Conservation (phyloP, 1,139 yeast species). For the Candida anutae region DNA sequence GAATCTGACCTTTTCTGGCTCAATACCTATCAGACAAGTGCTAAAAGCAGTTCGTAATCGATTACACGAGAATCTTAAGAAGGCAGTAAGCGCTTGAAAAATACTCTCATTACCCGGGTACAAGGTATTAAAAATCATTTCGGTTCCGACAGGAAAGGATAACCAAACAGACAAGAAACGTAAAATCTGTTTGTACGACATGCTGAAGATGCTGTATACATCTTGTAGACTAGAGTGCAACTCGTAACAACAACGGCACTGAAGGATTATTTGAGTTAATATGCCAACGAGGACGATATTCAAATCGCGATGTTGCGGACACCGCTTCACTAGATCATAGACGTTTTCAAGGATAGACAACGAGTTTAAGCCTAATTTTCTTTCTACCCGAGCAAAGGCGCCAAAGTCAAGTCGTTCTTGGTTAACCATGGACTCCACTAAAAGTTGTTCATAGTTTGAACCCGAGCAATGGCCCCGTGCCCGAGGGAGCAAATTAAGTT, state of each 20-base stretch:
- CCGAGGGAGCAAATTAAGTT: conserved; percentile 4
- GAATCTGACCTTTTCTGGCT: too few relatives aligned
- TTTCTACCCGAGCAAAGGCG: conserved; percentile 6
- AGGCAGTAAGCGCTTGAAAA: conserved; percentile 16
- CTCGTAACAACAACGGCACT: too few relatives aligned
- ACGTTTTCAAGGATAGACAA: background rate
- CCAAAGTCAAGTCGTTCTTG: conserved; percentile 6
- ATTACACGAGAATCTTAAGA: conserved; percentile 11
- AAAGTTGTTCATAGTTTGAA: background rate
- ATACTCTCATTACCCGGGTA: conserved; percentile 24
- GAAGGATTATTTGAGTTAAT: conserved; percentile 6
- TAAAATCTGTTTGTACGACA: background rate
- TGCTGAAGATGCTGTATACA: too few relatives aligned
- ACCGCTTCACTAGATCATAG: background rate
- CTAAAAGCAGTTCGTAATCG: too few relatives aligned
- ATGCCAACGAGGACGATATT: conserved; percentile 16
- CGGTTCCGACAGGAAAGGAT: conserved; percentile 11
- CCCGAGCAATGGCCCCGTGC: background rate
- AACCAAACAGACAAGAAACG: conserved; percentile 20
- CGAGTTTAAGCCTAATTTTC: background rate
- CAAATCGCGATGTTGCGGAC: conserved; percentile 17
- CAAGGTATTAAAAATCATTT: conserved; percentile 21
- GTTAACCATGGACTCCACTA: background rate
- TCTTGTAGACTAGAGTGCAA: too few relatives aligned
- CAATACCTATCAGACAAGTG: too few relatives aligned